phyloP scores from a whole-genome alignment of 163 green algal species.

The Trebouxia gelatinosa region DNA sequence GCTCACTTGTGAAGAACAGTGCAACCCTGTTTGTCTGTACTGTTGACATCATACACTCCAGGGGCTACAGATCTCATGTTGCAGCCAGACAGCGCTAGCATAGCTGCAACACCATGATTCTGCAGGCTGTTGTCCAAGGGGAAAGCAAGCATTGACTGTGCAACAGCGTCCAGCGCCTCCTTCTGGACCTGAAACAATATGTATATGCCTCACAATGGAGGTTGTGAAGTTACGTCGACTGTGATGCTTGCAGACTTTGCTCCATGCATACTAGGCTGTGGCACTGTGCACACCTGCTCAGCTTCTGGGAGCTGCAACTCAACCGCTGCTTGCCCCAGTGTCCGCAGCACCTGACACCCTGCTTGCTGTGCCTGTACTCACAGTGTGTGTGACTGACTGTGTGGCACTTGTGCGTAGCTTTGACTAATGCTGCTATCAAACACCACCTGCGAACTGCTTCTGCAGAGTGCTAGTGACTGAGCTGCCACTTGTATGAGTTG shows the following conservation, averaged over 20 bases:
- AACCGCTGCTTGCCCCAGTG: neutral
- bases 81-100: constrained; percentile 13
- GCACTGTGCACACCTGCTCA: too few relatives aligned
- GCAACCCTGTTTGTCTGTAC: constrained; percentile 9
- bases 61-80: constrained; percentile 6
- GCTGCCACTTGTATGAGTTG: too few relatives aligned
- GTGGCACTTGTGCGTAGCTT: too few relatives aligned
- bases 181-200: neutral
- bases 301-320: neutral
- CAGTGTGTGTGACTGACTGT: too few relatives aligned
- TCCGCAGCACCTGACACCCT: constrained; percentile 1
- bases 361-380: neutral
- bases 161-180: neutral
- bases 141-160: neutral
- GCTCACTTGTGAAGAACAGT: constrained; percentile 21
- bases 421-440: too few relatives aligned
- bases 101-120: neutral
- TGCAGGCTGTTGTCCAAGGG: neutral
- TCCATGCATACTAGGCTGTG: neutral
- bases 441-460: too few relatives aligned
- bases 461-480: too few relatives aligned
- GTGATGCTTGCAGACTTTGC: neutral
- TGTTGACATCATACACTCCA: constrained; percentile 24
- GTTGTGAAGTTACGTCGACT: neutral
- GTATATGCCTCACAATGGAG: neutral